Conservation (phyloP, 768 basidiomycete genomes). For the button mushroom (Agaricus bisporus) region DNA sequence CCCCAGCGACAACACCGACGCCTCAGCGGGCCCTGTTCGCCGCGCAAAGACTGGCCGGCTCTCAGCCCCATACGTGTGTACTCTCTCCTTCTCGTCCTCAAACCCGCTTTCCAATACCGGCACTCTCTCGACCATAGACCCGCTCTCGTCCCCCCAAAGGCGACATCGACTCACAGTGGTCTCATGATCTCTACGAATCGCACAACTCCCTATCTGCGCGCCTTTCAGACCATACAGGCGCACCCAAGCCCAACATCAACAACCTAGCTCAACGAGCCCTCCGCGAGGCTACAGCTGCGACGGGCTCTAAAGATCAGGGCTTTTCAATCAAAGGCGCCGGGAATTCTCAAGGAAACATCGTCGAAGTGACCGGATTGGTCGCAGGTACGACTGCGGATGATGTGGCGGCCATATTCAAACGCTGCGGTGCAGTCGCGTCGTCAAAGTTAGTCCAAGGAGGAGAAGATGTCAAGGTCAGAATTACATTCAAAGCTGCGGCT, state of each 20-base stretch:
- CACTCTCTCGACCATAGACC: slow-evolving; percentile 25
- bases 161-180: slow-evolving; percentile 61
- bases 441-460: slow-evolving; percentile 30
- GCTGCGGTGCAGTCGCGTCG: slow-evolving; percentile 61
- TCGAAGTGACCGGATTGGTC: slow-evolving; percentile 70
- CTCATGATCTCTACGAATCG: slow-evolving; percentile 64
- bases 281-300: slow-evolving; percentile 44
- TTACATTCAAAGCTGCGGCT: slow-evolving; percentile 62
- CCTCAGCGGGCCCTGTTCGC: slow-evolving; percentile 41
- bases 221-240: slow-evolving; percentile 34
- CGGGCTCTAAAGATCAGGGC: slow-evolving; percentile 15
- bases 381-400: slow-evolving; percentile 77
- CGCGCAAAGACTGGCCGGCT: slow-evolving; percentile 25
- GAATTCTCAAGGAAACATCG: slow-evolving; percentile 50
- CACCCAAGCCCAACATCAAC: slow-evolving; percentile 47
- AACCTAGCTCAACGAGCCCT: slow-evolving; percentile 55
- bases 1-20: slow-evolving; percentile 24
- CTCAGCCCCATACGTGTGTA: slow-evolving; percentile 50
- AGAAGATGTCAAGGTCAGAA: slow-evolving; percentile 52
- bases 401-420: slow-evolving; percentile 81
- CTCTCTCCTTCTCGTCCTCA: slow-evolving; percentile 19
- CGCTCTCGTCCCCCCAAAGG: slow-evolving; percentile 58
- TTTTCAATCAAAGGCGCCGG: slow-evolving; percentile 70
- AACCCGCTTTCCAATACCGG: slow-evolving; percentile 19
- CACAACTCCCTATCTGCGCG: slow-evolving; percentile 60